Evolutionary conservation across 768 basidiomycete genomes (phyloP).

Genomic region (Roridomyces roridus): DNA sequence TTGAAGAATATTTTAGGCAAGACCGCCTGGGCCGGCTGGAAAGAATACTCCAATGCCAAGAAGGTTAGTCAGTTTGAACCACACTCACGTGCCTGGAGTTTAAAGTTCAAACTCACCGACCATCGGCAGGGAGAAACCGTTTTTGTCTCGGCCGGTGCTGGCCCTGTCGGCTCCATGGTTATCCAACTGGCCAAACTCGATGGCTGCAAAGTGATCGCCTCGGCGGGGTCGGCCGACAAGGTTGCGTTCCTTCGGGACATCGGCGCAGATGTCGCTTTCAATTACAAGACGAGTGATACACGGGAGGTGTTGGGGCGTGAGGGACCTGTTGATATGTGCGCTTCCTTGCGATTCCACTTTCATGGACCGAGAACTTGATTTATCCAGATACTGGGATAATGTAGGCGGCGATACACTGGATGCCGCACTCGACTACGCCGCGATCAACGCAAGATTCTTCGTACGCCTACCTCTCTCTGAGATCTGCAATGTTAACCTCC

Average conservation of each 20-base stretch:
- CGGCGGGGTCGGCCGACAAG: too few relatives aligned
- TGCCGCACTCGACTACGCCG: constrained; percentile 55
- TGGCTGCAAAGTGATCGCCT: background rate
- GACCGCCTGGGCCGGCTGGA: constrained; percentile 32
- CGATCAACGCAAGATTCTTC: constrained; percentile 54
- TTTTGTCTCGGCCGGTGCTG: background rate
- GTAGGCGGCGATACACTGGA: constrained; percentile 68
- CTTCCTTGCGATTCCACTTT: too few relatives aligned
- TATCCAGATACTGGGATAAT: too few relatives aligned
- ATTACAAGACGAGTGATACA: too few relatives aligned
- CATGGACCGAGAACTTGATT: too few relatives aligned
- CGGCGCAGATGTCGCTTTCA: too few relatives aligned
- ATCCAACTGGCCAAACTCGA: background rate
- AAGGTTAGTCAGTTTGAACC: too few relatives aligned
- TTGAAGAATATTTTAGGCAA: constrained; percentile 26
- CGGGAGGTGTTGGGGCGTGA: background rate
- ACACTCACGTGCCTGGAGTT: background rate
- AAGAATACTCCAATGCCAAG: constrained; percentile 24
- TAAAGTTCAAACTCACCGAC: too few relatives aligned
- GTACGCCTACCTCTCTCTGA: constrained; percentile 40
- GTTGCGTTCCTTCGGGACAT: too few relatives aligned
- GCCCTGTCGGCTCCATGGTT: background rate
- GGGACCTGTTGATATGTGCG: constrained; percentile 1
- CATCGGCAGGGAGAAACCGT: too few relatives aligned
- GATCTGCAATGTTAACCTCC: background rate